These are phyloP conservation scores for Parietaria judaica DNA, from an alignment of 306 rosid genomes.

Conservation along the genomic window DNA sequence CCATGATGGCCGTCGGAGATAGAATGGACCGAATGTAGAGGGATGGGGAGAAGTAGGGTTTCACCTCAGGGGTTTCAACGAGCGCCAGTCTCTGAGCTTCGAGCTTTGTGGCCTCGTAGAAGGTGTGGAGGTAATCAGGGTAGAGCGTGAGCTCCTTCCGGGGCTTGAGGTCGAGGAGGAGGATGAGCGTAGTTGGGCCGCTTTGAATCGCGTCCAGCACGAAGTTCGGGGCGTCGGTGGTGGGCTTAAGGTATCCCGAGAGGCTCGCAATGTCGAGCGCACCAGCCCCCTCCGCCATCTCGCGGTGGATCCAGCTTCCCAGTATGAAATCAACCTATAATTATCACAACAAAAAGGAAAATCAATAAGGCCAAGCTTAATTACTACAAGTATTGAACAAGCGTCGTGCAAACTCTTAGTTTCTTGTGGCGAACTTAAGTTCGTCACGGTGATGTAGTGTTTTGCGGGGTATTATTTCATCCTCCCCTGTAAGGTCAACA, in stretches of 20 bases:
- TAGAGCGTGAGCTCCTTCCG: conserved; percentile 60
- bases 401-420: background rate
- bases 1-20: conserved; percentile 51
- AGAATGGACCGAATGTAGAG: conserved; percentile 46
- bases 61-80: conserved; percentile 45
- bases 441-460: too few species aligned
- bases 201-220: conserved; percentile 57
- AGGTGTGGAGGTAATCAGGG: conserved; percentile 59
- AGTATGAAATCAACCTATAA: conserved; percentile 58
- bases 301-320: conserved; percentile 74
- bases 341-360: too few species aligned
- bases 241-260: conserved; percentile 49
- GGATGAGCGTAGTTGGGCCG: conserved; percentile 54
- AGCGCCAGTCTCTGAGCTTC: conserved; percentile 44
- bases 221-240: conserved; percentile 73
- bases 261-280: conserved; percentile 58
- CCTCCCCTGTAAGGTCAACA: too few species aligned
- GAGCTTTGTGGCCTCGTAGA: conserved; percentile 61
- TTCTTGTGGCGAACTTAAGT: background rate
- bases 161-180: conserved; percentile 60
- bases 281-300: conserved; percentile 67
- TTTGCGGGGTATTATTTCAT: too few species aligned
- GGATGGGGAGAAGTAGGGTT: conserved; percentile 51
- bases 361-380: background rate
- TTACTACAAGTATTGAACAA: background rate